A percentile compares a stretch with the other conserved stretches of the same genome.
phyloP scores from a whole-genome alignment of 225 moss, liverwort and hornwort genomes.

The Neckera pumila region DNA sequence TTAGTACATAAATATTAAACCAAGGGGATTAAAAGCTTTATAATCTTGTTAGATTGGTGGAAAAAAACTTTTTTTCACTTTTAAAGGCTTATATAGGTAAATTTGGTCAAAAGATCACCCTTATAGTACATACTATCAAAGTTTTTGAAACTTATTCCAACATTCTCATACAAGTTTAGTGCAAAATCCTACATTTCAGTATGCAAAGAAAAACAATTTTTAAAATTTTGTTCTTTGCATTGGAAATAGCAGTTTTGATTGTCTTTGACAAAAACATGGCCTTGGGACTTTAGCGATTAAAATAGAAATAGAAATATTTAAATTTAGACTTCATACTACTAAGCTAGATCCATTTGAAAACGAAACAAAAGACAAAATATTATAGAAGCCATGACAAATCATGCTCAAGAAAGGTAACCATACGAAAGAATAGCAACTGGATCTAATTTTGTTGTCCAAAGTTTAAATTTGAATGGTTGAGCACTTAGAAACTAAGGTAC shows the following conservation, averaged over 20 bases:
- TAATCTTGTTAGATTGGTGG: background rate
- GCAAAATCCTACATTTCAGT: background rate
- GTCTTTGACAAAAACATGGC: background rate
- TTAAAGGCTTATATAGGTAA: too few species aligned
- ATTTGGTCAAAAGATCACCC: too few species aligned
- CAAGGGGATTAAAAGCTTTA: background rate
- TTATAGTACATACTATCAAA: background rate
- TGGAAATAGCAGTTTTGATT: background rate
- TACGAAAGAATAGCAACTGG: background rate
- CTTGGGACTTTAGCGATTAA: background rate
- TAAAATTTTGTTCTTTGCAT: too few species aligned
- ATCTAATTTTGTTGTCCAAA: background rate
- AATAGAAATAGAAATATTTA: background rate
- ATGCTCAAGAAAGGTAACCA: accelerated
- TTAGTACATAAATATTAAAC: too few species aligned
- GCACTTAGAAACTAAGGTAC: too few species aligned
- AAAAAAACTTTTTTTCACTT: too few species aligned
- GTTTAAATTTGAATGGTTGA: background rate
- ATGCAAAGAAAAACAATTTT: background rate
- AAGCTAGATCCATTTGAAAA: background rate
- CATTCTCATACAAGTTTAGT: background rate
- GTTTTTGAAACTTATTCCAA: background rate
- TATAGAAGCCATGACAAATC: background rate
- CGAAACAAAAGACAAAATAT: background rate
- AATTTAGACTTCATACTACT: background rate